Conservation (phyloP, 208 protist genomes). For the Novymonas esmeraldas region DNA sequence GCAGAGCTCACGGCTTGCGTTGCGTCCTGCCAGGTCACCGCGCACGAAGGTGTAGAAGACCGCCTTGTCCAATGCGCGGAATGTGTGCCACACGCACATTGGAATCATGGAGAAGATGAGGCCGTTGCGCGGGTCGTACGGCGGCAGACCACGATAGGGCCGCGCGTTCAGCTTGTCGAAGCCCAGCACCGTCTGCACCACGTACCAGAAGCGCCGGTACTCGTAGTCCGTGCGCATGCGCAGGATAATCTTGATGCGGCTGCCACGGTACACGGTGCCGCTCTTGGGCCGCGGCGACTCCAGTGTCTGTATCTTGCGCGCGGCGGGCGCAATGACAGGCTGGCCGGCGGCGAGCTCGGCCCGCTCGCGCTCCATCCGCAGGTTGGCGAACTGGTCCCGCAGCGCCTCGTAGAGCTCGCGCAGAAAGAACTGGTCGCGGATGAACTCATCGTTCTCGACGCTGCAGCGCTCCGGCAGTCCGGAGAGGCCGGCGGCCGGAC, state of each 20-base stretch:
- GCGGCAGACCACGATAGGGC: conserved; percentile 65
- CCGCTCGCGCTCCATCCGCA: conserved; percentile 51
- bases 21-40: conserved; percentile 56
- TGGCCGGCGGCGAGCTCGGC: conserved; percentile 31
- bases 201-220: conserved; percentile 60
- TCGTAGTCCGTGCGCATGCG: conserved; percentile 70
- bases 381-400: conserved; percentile 58
- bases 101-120: conserved; percentile 64
- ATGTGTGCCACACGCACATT: conserved; percentile 71
- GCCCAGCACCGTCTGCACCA: conserved; percentile 66
- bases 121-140: conserved; percentile 78
- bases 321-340: conserved; percentile 7
- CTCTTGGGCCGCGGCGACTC: conserved; percentile 49
- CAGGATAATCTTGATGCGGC: conserved; percentile 39
- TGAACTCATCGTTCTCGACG: conserved; percentile 52
- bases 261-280: conserved; percentile 25
- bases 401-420: conserved; percentile 69
- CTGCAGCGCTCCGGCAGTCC: conserved; percentile 33
- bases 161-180: conserved; percentile 68
- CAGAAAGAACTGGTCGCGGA: conserved; percentile 55
- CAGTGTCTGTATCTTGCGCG: conserved; percentile 45
- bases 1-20: conserved; percentile 32
- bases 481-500: conserved; percentile 31
- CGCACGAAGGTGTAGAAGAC: conserved; percentile 71
- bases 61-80: conserved; percentile 58